Percentiles rank a stretch among this genome's conserved stretches.
These are phyloP conservation scores for Cercospora zeina DNA, from an alignment of 2,329 filamentous ascomycete species.

Conservation along the genomic window DNA sequence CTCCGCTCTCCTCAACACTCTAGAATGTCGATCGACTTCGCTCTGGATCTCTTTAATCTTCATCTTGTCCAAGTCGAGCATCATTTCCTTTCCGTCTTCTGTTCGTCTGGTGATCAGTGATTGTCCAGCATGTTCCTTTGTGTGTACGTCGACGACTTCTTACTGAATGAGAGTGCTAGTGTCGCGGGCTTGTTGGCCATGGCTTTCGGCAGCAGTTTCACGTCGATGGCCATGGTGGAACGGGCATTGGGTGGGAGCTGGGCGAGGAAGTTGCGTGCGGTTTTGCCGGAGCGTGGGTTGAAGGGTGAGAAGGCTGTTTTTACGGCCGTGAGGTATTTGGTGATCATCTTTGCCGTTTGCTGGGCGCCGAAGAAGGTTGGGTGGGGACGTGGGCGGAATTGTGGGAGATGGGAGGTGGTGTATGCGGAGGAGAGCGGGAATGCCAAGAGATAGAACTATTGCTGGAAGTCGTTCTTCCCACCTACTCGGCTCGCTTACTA, in stretches of 20 bases:
- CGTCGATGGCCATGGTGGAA: conserved; percentile 71
- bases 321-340: conserved; percentile 81
- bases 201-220: conserved; percentile 69
- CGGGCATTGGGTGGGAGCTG: conserved; percentile 79
- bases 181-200: conserved; percentile 66
- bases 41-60: conserved; percentile 83
- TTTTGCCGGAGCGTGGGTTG: conserved; percentile 68
- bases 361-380: neutral
- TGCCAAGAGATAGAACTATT: conserved; percentile 11
- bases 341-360: conserved; percentile 64
- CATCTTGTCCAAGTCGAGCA: conserved; percentile 75
- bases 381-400: neutral
- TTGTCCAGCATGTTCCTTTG: neutral
- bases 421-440: neutral
- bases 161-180: conserved; percentile 84
- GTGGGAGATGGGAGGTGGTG: neutral
- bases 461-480: neutral
- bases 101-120: conserved; percentile 28
- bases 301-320: conserved; percentile 91
- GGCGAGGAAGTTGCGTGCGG: conserved; percentile 84
- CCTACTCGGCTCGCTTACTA: neutral
- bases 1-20: conserved; percentile 76
- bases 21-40: conserved; percentile 87
- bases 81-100: conserved; percentile 94
- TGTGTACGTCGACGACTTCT: neutral